Evolutionary conservation across 2,329 filamentous ascomycete genomes (phyloP).

Genomic region (Diaporthe ampelina): DNA sequence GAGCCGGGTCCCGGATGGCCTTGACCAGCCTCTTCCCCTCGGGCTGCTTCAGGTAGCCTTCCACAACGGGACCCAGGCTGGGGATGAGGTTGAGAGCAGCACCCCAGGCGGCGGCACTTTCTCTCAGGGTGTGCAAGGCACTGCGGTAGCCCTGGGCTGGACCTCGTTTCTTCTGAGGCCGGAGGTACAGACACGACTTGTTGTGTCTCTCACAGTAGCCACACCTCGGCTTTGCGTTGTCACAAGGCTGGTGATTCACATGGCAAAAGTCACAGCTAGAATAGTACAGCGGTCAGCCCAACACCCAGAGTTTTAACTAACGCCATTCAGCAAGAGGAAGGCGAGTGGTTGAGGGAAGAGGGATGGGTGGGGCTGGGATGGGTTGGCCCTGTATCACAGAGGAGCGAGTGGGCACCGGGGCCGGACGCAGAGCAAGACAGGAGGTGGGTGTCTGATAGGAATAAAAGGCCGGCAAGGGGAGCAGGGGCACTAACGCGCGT

Average conservation of each 20-base stretch:
- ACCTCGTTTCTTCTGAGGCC: slow-evolving; percentile 56
- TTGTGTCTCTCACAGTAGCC: slow-evolving; percentile 58
- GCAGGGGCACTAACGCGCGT: slow-evolving; percentile 40
- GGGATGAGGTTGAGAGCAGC: slow-evolving; percentile 54
- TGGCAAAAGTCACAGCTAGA: slow-evolving; percentile 62
- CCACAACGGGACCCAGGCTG: slow-evolving; percentile 52
- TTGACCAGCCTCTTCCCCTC: slow-evolving; percentile 49
- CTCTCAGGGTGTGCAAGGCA: slow-evolving; percentile 55
- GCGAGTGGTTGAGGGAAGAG: background rate
- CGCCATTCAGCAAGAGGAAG: background rate
- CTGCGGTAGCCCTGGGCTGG: slow-evolving; percentile 56
- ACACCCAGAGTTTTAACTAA: background rate
- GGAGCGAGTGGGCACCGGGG: background rate
- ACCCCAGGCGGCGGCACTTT: slow-evolving; percentile 56
- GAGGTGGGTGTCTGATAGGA: background rate
- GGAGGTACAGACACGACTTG: slow-evolving; percentile 54
- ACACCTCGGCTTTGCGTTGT: slow-evolving; percentile 62
- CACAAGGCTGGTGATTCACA: slow-evolving; percentile 62
- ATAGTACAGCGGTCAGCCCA: slow-evolving; percentile 42
- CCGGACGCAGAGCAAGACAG: slow-evolving; percentile 1
- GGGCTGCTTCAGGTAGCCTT: slow-evolving; percentile 51
- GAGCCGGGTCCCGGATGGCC: slow-evolving; percentile 53
- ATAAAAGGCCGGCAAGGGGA: background rate
- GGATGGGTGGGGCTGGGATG: background rate
- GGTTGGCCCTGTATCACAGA: background rate